A percentile compares a stretch with the other conserved stretches of the same genome.
These are phyloP conservation scores for Scenedesmus sp. DNA, from an alignment of 163 green algal genomes.

Conservation along the genomic window DNA sequence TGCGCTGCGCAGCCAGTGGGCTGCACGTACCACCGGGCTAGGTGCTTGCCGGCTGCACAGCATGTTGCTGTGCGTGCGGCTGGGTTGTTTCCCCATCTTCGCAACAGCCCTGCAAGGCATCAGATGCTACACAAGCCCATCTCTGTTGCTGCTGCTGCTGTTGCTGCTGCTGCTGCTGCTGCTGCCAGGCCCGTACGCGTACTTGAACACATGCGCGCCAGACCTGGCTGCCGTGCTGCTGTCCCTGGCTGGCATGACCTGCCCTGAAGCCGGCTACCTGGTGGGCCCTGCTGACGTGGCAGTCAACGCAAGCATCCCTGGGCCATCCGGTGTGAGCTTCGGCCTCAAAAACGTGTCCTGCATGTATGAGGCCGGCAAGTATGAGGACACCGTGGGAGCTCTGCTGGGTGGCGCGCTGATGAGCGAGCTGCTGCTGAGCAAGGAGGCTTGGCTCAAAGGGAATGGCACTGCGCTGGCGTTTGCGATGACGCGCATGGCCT, in stretches of 20 bases:
- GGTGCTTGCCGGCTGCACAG: too few species aligned
- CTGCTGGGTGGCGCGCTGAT: neutral
- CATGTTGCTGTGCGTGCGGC: too few species aligned
- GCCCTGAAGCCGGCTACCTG: neutral
- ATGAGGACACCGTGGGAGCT: neutral
- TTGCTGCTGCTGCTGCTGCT: too few species aligned
- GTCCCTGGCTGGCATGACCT: neutral
- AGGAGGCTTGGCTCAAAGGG: neutral
- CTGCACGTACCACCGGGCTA: too few species aligned
- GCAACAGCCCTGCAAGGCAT: too few species aligned
- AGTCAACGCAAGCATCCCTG: neutral
- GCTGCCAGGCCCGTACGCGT: neutral
- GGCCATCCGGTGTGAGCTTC: neutral
- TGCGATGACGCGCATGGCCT: neutral
- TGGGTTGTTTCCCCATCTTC: too few species aligned
- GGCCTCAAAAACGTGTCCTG: neutral
- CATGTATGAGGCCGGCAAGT: neutral
- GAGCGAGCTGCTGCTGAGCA: neutral
- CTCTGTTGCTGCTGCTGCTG: too few species aligned
- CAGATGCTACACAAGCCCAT: too few species aligned
- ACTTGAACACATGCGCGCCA: neutral
- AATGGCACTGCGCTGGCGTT: neutral
- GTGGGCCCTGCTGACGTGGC: neutral
- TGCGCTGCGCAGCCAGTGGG: too few species aligned
- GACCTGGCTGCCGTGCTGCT: neutral